Conservation (phyloP, 495 filamentous ascomycete genomes). For the Penicillium pancosmium region DNA sequence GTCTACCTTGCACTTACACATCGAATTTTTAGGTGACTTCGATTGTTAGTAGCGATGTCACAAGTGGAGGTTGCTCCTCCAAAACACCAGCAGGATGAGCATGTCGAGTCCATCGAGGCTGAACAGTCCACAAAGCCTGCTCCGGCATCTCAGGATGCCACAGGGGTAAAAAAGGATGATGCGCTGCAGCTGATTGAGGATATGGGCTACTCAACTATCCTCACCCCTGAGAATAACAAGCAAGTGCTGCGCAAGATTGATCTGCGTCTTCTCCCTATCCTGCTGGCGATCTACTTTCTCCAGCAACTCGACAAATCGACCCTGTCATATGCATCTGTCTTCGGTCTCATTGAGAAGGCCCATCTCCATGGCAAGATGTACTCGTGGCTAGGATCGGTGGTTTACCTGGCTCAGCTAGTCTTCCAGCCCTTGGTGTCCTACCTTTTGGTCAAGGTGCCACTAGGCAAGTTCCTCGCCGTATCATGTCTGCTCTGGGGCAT, state of each 20-base stretch:
- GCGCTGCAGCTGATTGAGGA: slow-evolving; percentile 50
- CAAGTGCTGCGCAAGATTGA: slow-evolving; percentile 57
- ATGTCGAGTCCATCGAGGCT: slow-evolving; percentile 38
- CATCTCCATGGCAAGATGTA: slow-evolving; percentile 53
- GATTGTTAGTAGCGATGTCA: slow-evolving; percentile 25
- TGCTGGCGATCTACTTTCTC: slow-evolving; percentile 47
- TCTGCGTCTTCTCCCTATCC: slow-evolving; percentile 53
- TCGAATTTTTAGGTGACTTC: slow-evolving; percentile 5
- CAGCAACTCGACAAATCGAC: slow-evolving; percentile 63
- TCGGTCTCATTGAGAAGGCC: slow-evolving; percentile 49
- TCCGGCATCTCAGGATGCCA: slow-evolving; percentile 1
- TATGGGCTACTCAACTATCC: slow-evolving; percentile 38
- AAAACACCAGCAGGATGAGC: slow-evolving; percentile 39
- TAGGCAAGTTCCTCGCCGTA: slow-evolving; percentile 57
- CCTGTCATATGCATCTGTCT: slow-evolving; percentile 55
- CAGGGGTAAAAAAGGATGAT: slow-evolving; percentile 38
- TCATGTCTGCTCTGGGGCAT: slow-evolving; percentile 64
- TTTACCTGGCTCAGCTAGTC: slow-evolving; percentile 56
- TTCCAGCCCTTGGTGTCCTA: slow-evolving; percentile 45
- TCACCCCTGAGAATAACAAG: slow-evolving; percentile 57
- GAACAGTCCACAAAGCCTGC: slow-evolving; percentile 15
- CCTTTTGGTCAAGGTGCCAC: slow-evolving; percentile 40
- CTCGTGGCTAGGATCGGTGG: slow-evolving; percentile 53
- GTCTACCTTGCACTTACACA: neutral
- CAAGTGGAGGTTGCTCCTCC: slow-evolving; percentile 16